Base-by-base conservation (phyloP, 805 yeast species). In the Clavispora fructus region DNA sequence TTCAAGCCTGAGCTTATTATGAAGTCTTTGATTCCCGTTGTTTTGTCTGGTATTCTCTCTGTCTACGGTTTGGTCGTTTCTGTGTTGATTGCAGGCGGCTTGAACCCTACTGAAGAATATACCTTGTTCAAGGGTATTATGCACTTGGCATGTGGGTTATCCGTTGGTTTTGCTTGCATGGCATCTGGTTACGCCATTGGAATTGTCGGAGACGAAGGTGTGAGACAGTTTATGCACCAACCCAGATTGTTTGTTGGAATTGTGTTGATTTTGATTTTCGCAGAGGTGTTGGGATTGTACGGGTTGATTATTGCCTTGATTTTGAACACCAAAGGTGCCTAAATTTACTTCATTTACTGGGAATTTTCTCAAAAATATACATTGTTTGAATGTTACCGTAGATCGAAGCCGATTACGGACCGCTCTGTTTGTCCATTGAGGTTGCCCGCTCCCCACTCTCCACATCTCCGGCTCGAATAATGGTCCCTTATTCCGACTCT, bases 121-220 rank as follows among this genome's bases (percentile, higher is more conserved):
- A 83, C 97, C 4, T 71, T 94, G 46, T 94, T 88, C 71, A 87
- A 88, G 62, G 99, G 99, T n/a, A 90, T 90, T 66, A 89, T 94
- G 95, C 99, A 94, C 69, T 74, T 94, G 65, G 91, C 95, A 44
- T 90, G 97, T 68, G 99, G 99, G 1, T 71, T 92, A 49, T 81
- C 95, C 32, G 99, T 94, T 39, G 99, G 99, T 1, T 89, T 94
- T 61, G 90, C 98, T 4, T 91, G 98, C 65, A 75, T 94, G 62
- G 91, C 98, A 35, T 87, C 96, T 49, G 99, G 99, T 39, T 94
- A 91, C 68, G 94, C 99, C 48, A 88, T 88, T 71, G 96, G 96
- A 42, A 84, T 88, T 52, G 96, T 88, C 33, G 96, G 96, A 37
- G 96, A 88, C 61, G 95, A 86, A 59, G 96, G 96, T 54, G 95